Base-by-base conservation (phyloP, 176 grass and related monocot genomes). In the Tuctoria greenei region DNA sequence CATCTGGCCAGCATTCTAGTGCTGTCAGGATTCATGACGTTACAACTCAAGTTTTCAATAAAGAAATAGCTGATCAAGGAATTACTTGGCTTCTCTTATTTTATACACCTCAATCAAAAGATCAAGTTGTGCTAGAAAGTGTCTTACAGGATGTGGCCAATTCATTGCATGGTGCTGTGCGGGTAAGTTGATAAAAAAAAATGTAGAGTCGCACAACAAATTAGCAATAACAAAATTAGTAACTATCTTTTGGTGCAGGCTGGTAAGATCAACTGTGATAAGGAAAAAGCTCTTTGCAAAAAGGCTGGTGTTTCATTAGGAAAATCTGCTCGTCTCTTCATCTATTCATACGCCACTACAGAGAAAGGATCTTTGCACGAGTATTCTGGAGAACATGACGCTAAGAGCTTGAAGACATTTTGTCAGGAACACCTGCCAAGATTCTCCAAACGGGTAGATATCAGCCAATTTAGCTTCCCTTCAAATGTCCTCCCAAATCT, bases 21-120 rank as follows among this genome's bases (percentile, higher is more conserved):
- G 26, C 88, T 68, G 75, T 42, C 21, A 76, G 34, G 57, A 83
- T 98, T 82, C 75, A 88, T 40, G 87, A 98, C 59, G 66, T 94
- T 10, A 94, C 79, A 4, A 79, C 77, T 34, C 88, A 92, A 56
- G 52, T 83, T 82, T 98, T 92, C 82, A 94, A 92, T 63, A 94
- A 94, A 67, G 86, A 94, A 86, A 86, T 92, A 90, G 64, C 67
- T 42, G 84, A 88, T 65, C 86, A 82, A 84, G 95, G 95, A 34
- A 84, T 92, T 72, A 98, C 89, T 76, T 98, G 95, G 95, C 67
- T 94, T 84, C 51, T 98, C 8, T 65, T 98, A 76, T 98, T 98
- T 78, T 92, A 87, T 75, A 92, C 84, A 25, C 69, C 89, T 59
- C 80, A 69, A 46, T 76, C 84, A 57, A 89, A 85, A 65, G 84